phyloP scores from a whole-genome alignment of 495 filamentous ascomycete genomes.

The Penicillium herquei region DNA sequence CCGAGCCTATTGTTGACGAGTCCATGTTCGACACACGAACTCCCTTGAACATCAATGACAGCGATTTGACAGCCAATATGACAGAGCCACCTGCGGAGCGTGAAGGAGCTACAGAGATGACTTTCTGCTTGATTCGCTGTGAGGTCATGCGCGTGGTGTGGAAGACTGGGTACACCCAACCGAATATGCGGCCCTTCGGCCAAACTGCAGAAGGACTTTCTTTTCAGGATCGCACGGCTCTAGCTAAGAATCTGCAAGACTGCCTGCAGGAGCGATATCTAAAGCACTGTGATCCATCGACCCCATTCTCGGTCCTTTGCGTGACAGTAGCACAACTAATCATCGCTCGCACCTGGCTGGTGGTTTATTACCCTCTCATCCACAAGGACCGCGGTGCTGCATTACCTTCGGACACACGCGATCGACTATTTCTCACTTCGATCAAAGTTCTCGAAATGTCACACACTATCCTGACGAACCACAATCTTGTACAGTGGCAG shows the following conservation, averaged over 20 bases:
- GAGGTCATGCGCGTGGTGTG: conserved; percentile 32
- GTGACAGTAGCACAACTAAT: conserved; percentile 67
- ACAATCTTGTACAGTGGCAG: conserved; percentile 62
- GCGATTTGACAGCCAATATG: conserved; percentile 61
- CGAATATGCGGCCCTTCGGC: conserved; percentile 11
- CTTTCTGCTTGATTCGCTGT: conserved; percentile 68
- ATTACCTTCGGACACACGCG: conserved; percentile 54
- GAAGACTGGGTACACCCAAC: conserved; percentile 19
- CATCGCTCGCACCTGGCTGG: conserved; percentile 66
- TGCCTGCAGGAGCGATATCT: conserved; percentile 55
- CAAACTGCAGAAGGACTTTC: not conserved
- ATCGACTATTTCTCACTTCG: conserved; percentile 70
- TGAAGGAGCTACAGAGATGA: conserved; percentile 69
- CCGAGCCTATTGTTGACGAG: conserved; percentile 62
- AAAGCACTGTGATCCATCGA: conserved; percentile 54
- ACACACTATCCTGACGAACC: conserved; percentile 59
- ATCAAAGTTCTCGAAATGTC: conserved; percentile 76
- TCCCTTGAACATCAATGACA: conserved; percentile 73
- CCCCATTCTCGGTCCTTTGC: conserved; percentile 68
- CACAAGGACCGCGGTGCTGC: conserved; percentile 17
- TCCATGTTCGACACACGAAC: conserved; percentile 62
- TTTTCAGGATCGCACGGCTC: conserved; percentile 53
- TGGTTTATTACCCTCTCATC: conserved; percentile 59
- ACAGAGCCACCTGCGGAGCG: conserved; percentile 55
- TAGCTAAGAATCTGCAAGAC: conserved; percentile 55